Evolutionary conservation across 257 asterid species (phyloP), one percentile per base, ranked within the genome.

Genomic region (Anisodus tanguticus): DNA sequence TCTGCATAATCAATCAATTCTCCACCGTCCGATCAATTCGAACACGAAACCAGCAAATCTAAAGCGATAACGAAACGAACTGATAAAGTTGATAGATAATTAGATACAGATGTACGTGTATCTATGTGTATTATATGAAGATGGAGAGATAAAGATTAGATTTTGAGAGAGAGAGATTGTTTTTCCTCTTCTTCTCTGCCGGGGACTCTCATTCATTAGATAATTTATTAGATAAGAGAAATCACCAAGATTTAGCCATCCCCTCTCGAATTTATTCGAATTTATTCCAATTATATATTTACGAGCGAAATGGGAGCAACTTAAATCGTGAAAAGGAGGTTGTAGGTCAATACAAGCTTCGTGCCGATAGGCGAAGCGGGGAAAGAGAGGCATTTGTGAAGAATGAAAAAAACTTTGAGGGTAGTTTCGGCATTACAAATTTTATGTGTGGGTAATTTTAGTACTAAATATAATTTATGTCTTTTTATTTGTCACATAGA

Each of bases 181-280:
- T 53, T 26, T 53, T 26, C 83, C 92, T 93, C 88, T 93, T 91
- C 94, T 91, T 93, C 84, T 49, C 71, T 47, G 35, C 35, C 2
- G 35, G 87, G 2, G 2, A 31, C 35, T 31, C 35, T 31, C 35
- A 31, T 31, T 31, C 35, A 31, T 31, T 31, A 31, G 35, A 31
- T 31, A 31, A 31, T 31, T 31, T 1, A 31, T 31, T 31, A 31
- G 35, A 31, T 31, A 31, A 31, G 35, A 31, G 35, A 31, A 31
- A 31, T 31, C 35, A 31, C 35, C 35, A 31, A 31, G 2, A 31
- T 31, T 31, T 31, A 31, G 35, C 2, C 35, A 31, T 31, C 35
- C 35, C 2, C 35, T 31, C 2, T 31, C 35, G 35, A 31, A 31
- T 31, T 31, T 31, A 31, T 31, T 31, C 35, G 35, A 31, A 31